Percentiles rank a stretch among this genome's conserved stretches.
Evolutionary conservation across 176 grass and related monocot species (phyloP).

Genomic region (Chloris gayana): DNA sequence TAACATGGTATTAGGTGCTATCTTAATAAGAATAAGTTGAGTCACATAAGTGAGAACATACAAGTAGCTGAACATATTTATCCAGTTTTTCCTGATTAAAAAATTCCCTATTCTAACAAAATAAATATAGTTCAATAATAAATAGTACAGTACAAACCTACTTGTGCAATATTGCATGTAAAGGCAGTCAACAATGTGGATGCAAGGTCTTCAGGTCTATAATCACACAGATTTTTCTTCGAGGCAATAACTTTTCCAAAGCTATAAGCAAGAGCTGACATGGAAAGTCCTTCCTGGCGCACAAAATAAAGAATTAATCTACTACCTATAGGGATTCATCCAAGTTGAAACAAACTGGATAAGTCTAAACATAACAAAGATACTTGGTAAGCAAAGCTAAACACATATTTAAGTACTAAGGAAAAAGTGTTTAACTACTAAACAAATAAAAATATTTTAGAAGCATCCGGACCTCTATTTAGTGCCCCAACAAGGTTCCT

Average conservation of each 20-base stretch:
- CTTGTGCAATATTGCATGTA: slow-evolving; percentile 98
- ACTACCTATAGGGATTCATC: too few species aligned
- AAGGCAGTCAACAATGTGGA: slow-evolving; percentile 91
- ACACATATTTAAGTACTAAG: too few species aligned
- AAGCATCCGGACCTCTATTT: too few species aligned
- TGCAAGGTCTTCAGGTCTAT: slow-evolving; percentile 85
- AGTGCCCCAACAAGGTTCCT: too few species aligned
- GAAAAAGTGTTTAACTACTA: too few species aligned
- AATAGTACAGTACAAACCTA: slow-evolving; percentile 27
- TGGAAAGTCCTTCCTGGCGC: slow-evolving; percentile 90
- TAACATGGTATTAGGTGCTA: too few species aligned
- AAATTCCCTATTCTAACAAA: background rate
- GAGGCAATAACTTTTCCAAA: slow-evolving; percentile 98
- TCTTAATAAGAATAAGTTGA: too few species aligned
- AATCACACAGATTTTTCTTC: slow-evolving; percentile 74
- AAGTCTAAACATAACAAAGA: too few species aligned
- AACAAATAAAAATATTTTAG: too few species aligned
- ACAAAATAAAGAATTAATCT: slow-evolving; percentile 36
- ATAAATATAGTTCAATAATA: slow-evolving; percentile 23
- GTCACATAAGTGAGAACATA: background rate
- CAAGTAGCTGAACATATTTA: background rate
- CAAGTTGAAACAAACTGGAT: too few species aligned
- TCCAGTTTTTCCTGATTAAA: background rate
- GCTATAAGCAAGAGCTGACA: slow-evolving; percentile 92
- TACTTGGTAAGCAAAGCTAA: too few species aligned